Evolutionary conservation across 148 eudicot species (phyloP), one percentile per base, ranked within the genome.

Genomic region (Cornus suecica): DNA sequence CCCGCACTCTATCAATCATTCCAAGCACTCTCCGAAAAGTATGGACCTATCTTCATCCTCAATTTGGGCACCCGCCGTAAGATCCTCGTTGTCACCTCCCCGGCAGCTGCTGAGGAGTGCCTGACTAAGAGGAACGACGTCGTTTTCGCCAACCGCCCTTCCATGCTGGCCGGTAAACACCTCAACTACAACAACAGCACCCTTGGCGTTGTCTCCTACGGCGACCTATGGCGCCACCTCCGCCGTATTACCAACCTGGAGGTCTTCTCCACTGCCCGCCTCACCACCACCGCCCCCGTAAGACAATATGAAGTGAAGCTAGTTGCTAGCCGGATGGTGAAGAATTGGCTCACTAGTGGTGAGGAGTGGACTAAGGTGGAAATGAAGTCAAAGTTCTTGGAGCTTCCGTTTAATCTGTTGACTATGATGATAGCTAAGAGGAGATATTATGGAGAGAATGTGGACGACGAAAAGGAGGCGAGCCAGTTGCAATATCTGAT

Each of bases 211-310:
- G 83, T 63, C 78, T 28, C 78, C 1, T 79, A 83, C n/a, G 85
- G 85, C n/a, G 66, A 81, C 0, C 65, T 51, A 1, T 83, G 83
- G 85, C 75, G 74, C 5, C 70, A 79, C 75, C 83, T 83, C 13
- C 82, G 85, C 4, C 73, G 75, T 5, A 11, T 79, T 10, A 42
- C 78, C 22, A 41, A 72, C 1, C 18, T 72, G 0, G 71, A 82
- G 58, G 24, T 83, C 28, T 74, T 79, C 52, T 79, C 82, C 0
- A 23, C 66, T 13, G 10, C 2, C 18, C 27, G 69, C 69, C 69
- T 66, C 23, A 8, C 18, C 2, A 8, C 1, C 8, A 14, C 41
- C n/a, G 14, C 69, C 23, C 2, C n/a, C 8, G 9, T 66, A 8
- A 41, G 69, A 15, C 16, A 8, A 5, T 8, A 66, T 5, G 69